Evolutionary conservation across 129 eudicot genomes (phyloP).

Genomic region (Centaurea solstitialis): DNA sequence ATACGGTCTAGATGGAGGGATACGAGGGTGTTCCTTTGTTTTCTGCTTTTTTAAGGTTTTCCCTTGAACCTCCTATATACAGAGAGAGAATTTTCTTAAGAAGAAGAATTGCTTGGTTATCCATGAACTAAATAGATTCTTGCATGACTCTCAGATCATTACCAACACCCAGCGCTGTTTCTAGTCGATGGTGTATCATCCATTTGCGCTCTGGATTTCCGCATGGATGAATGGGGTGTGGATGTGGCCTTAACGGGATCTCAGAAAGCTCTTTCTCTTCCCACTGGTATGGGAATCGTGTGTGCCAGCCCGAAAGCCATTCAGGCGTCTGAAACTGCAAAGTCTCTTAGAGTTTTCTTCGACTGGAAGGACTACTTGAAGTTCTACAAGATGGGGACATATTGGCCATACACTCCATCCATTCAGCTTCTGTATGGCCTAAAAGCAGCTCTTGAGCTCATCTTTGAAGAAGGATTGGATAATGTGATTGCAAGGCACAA

Average conservation of each 20-base stretch:
- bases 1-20: too few relatives aligned
- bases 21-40: too few relatives aligned
- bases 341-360: constrained; percentile 86
- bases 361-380: constrained; percentile 98
- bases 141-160: constrained; percentile 61
- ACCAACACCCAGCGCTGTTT: constrained; percentile 90
- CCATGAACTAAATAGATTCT: not conserved
- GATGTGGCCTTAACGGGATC: constrained; percentile 99
- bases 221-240: constrained; percentile 99
- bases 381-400: constrained; percentile 92
- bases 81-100: too few relatives aligned
- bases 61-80: too few relatives aligned
- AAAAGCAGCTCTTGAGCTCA: constrained; percentile 88
- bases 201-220: constrained; percentile 95
- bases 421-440: constrained; percentile 92
- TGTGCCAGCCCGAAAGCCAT: constrained; percentile 97
- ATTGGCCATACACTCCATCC: constrained; percentile 99
- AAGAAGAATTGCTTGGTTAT: not conserved
- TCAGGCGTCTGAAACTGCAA: constrained; percentile 85
- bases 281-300: constrained; percentile 94
- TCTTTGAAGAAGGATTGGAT: constrained; percentile 96
- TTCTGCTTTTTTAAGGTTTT: too few relatives aligned
- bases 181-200: constrained; percentile 98
- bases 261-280: constrained; percentile 96
- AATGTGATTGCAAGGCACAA: constrained; percentile 91